Conservation (phyloP, 78 protist species). For the Dictyostelium capitatum region DNA sequence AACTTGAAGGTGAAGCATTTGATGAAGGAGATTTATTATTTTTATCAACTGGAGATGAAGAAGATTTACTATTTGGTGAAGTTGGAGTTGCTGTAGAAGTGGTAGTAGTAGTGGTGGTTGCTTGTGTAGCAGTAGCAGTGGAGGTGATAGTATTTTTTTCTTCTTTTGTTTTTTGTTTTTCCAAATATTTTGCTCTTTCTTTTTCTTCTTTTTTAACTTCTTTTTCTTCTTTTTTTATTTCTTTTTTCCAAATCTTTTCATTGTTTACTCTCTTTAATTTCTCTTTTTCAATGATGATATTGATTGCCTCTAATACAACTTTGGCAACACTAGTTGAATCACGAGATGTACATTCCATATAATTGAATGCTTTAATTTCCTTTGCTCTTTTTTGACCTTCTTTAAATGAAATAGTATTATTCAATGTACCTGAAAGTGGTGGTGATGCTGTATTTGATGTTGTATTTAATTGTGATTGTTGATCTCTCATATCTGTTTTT, state of each 20-base stretch:
- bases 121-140: neutral
- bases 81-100: neutral
- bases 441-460: conserved; percentile 33
- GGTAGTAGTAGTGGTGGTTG: neutral
- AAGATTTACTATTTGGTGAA: neutral
- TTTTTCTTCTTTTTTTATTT: conserved; percentile 73
- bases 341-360: conserved; percentile 85
- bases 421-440: conserved; percentile 37
- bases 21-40: neutral
- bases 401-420: conserved; percentile 43
- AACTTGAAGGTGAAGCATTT: neutral
- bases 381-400: conserved; percentile 87
- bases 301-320: conserved; percentile 79
- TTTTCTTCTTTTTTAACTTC: conserved; percentile 49
- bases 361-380: conserved; percentile 79
- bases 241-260: conserved; percentile 70
- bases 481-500: conserved; percentile 84
- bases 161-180: conserved; percentile 37
- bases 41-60: conserved; percentile 1
- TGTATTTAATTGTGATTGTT: neutral
- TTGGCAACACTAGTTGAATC: conserved; percentile 76
- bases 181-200: conserved; percentile 43
- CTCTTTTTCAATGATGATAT: conserved; percentile 81
- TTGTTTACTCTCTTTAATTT: conserved; percentile 60
- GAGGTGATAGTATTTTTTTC: neutral